These are phyloP conservation scores for Sarcomyxa edulis DNA, from an alignment of 768 basidiomycete genomes.

Conservation along the genomic window DNA sequence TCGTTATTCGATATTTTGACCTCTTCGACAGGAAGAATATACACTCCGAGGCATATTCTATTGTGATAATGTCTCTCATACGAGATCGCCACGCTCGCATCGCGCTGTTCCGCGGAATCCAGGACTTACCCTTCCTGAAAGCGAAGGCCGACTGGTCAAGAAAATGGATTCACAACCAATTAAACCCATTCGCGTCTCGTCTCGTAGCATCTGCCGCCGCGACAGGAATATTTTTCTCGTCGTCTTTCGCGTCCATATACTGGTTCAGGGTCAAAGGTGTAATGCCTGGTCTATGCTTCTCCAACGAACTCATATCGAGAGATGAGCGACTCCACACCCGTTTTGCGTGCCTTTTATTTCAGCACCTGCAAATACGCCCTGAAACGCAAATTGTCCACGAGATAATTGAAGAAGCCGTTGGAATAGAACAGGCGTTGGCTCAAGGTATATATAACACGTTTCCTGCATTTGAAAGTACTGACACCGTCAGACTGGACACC, in stretches of 20 bases:
- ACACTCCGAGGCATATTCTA: constrained; percentile 78
- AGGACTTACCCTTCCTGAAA: constrained; percentile 69
- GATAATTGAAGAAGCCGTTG: constrained; percentile 64
- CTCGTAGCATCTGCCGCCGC: constrained; percentile 77
- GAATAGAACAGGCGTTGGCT: constrained; percentile 64
- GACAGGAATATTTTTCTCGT: constrained; percentile 81
- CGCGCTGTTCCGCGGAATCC: constrained; percentile 69
- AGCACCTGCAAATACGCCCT: constrained; percentile 60
- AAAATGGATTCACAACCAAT: constrained; percentile 62
- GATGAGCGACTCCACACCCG: constrained; percentile 85
- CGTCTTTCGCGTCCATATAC: constrained; percentile 73
- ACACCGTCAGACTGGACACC: constrained; percentile 66
- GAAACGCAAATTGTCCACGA: constrained; percentile 55
- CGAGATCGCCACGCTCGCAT: constrained; percentile 55
- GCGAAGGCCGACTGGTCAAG: constrained; percentile 77
- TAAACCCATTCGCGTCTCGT: constrained; percentile 63
- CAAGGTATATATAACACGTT: constrained; percentile 34
- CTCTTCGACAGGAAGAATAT: too few species aligned
- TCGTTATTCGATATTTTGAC: too few species aligned
- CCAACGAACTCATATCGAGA: constrained; percentile 79
- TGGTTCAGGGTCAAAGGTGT: constrained; percentile 81
- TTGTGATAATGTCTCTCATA: constrained; percentile 77
- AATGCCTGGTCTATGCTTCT: constrained; percentile 81
- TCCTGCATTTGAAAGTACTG: neutral
- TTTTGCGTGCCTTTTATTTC: constrained; percentile 72